Evolutionary conservation across 805 yeast species (phyloP), one percentile per base, ranked within the genome.

Genomic region (Starmerella stellata): DNA sequence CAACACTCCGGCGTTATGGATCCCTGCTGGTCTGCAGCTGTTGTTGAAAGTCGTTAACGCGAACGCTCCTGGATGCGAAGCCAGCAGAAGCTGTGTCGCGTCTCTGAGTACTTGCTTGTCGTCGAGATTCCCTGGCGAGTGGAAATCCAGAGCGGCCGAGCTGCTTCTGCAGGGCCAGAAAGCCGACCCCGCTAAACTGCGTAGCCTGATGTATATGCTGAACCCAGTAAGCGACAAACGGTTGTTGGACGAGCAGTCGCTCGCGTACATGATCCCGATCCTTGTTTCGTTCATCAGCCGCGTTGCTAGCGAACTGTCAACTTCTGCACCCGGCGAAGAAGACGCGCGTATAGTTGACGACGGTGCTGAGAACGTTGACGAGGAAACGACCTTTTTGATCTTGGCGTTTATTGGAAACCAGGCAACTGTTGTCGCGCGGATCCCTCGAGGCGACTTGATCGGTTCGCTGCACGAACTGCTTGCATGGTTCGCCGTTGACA

Each of bases 321-420:
- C 42, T 9, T 18, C 36, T n/a, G 17, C 17, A 15, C 15, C 20
- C 5, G n/a, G 24, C 24, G 23, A 15, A 11, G 14, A 13, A 5
- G 23, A 33, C 5, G 30, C 21, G 31, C n/a, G 23, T 92, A 80
- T 23, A 25, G 33, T 38, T 1, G 51, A 43, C 4, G 40, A 25
- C 5, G 13, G 14, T 2, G 46, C 30, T 4, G 45, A 47, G 23
- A 44, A 43, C 20, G 37, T 21, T 19, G 87, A 81, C 39, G 93
- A 80, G n/a, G 83, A 78, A 52, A 95, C 85, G 56, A 95, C 83
- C 54, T 87, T 80, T 49, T 61, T 83, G 36, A 57, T 78, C 36
- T 61, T 87, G 41, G 78, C 87, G 0, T 57, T 85, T 49, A 63
- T 87, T 11, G 47, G 57, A 1, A 39, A 64, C 74, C 30, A 67